phyloP scores from a whole-genome alignment of 2,329 filamentous ascomycete genomes.

The Paracamarosporium sp. region DNA sequence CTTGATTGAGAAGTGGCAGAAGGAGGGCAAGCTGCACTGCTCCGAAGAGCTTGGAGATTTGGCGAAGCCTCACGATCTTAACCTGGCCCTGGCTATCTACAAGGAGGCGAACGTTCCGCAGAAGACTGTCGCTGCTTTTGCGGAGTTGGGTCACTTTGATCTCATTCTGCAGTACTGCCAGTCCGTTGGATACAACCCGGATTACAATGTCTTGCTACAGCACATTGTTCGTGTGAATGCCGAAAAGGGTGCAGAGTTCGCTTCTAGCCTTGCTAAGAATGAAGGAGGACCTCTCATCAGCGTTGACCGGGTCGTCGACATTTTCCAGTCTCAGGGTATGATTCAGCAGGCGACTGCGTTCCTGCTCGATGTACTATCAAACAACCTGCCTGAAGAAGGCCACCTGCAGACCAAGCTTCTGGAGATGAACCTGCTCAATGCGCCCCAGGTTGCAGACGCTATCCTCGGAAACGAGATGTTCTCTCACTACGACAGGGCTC shows the following conservation, averaged over 20 bases:
- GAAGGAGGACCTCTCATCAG: conserved; percentile 88
- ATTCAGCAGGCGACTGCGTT: conserved; percentile 98
- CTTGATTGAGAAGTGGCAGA: conserved; percentile 96
- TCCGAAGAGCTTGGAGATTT: conserved; percentile 97
- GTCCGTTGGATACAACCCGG: conserved; percentile 87
- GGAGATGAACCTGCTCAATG: conserved; percentile 98
- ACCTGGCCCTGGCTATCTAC: conserved; percentile 87
- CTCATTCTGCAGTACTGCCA: conserved; percentile 93
- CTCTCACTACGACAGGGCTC: conserved; percentile 90
- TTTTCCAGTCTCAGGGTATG: conserved; percentile 98
- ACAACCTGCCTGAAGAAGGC: conserved; percentile 92
- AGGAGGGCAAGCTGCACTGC: conserved; percentile 92
- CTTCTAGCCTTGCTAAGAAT: conserved; percentile 87
- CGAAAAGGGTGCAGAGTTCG: conserved; percentile 94
- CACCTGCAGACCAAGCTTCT: conserved; percentile 91
- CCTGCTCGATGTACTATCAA: conserved; percentile 91
- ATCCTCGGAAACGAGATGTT: conserved; percentile 99
- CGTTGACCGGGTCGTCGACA: conserved; percentile 92
- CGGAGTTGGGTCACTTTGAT: conserved; percentile 95
- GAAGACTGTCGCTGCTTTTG: conserved; percentile 94
- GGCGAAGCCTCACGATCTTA: conserved; percentile 86
- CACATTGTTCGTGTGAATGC: conserved; percentile 78
- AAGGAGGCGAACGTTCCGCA: conserved; percentile 87
- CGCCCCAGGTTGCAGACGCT: conserved; percentile 95
- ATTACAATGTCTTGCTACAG: conserved; percentile 90